phyloP scores from a whole-genome alignment of 208 protist genomes.

The Crithidia bombi region DNA sequence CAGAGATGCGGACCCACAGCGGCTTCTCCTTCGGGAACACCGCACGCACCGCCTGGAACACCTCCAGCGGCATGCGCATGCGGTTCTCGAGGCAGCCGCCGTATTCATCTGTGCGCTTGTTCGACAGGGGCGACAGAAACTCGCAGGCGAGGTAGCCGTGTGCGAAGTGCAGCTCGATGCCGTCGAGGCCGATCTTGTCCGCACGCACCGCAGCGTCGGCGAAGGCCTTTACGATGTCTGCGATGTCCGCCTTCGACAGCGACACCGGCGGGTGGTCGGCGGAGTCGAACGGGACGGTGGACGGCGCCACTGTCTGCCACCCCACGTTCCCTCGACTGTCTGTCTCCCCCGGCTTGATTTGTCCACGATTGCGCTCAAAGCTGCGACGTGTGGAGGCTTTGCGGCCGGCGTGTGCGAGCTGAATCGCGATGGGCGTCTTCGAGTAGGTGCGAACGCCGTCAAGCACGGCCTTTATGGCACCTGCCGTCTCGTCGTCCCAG shows the following conservation, averaged over 20 bases:
- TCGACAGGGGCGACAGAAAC: slow-evolving; percentile 66
- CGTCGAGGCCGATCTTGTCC: slow-evolving; percentile 64
- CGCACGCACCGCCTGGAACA: slow-evolving; percentile 54
- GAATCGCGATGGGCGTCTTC: slow-evolving; percentile 58
- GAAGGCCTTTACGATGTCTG: slow-evolving; percentile 45
- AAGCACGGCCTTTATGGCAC: slow-evolving; percentile 41
- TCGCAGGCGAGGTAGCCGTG: slow-evolving; percentile 88
- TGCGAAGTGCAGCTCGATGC: slow-evolving; percentile 81
- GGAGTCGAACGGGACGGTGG: slow-evolving; percentile 48
- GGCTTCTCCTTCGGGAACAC: slow-evolving; percentile 56
- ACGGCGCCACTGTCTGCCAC: slow-evolving; percentile 47
- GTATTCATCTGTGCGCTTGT: slow-evolving; percentile 85
- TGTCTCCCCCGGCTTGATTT: neutral
- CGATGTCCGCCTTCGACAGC: slow-evolving; percentile 41
- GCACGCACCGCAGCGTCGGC: slow-evolving; percentile 48
- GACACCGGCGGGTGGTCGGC: slow-evolving; percentile 33
- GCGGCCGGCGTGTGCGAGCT: slow-evolving; percentile 77
- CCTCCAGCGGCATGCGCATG: slow-evolving; percentile 72
- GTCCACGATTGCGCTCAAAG: neutral
- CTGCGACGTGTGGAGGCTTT: slow-evolving; percentile 33
- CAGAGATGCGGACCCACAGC: slow-evolving; percentile 76
- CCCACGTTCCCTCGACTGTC: neutral
- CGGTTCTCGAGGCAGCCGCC: slow-evolving; percentile 82
- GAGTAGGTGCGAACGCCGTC: slow-evolving; percentile 45
- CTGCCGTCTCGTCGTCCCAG: slow-evolving; percentile 45